A percentile compares a stretch with the other conserved stretches of the same genome.
These are phyloP conservation scores for Aquilaria malaccensis DNA, from an alignment of 345 rosid species.

Conservation along the genomic window DNA sequence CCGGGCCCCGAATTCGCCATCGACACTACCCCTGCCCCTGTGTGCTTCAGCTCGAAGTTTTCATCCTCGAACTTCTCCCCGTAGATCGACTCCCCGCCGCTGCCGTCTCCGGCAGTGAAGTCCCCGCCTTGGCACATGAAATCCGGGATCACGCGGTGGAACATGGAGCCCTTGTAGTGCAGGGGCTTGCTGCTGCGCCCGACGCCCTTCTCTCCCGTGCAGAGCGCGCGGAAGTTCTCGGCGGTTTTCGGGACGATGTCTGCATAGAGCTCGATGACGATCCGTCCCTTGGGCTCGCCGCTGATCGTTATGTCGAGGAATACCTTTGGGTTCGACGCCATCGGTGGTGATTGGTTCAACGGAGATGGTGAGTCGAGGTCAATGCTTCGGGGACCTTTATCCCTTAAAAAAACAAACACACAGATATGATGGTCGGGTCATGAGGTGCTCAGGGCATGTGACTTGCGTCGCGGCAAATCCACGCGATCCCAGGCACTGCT, in stretches of 20 bases:
- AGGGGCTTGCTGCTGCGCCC: constrained; percentile 48
- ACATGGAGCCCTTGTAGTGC: constrained; percentile 58
- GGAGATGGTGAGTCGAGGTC: constrained; percentile 14
- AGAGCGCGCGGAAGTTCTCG: constrained; percentile 60
- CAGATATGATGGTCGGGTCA: too few relatives aligned
- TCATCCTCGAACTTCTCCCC: constrained; percentile 54
- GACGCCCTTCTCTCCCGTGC: constrained; percentile 53
- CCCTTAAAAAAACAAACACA: too few relatives aligned
- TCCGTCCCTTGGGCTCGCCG: constrained; percentile 27
- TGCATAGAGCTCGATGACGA: constrained; percentile 54
- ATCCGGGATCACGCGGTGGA: constrained; percentile 61
- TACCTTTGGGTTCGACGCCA: constrained; percentile 39
- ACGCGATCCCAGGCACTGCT: too few relatives aligned
- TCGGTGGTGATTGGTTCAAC: background rate
- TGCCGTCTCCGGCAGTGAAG: constrained; percentile 57
- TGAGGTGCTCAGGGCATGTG: too few relatives aligned
- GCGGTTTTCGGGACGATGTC: constrained; percentile 40
- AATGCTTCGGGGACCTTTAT: too few relatives aligned
- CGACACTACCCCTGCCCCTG: constrained; percentile 52
- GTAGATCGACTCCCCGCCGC: constrained; percentile 69
- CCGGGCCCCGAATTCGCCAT: constrained; percentile 64
- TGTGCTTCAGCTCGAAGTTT: constrained; percentile 56
- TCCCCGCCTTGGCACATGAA: constrained; percentile 83
- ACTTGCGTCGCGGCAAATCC: too few relatives aligned
- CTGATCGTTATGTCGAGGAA: constrained; percentile 46